Percentiles rank a stretch among this genome's conserved stretches.
phyloP scores from a whole-genome alignment of 2,329 filamentous ascomycete genomes.

The Colletotrichum noveboracense region DNA sequence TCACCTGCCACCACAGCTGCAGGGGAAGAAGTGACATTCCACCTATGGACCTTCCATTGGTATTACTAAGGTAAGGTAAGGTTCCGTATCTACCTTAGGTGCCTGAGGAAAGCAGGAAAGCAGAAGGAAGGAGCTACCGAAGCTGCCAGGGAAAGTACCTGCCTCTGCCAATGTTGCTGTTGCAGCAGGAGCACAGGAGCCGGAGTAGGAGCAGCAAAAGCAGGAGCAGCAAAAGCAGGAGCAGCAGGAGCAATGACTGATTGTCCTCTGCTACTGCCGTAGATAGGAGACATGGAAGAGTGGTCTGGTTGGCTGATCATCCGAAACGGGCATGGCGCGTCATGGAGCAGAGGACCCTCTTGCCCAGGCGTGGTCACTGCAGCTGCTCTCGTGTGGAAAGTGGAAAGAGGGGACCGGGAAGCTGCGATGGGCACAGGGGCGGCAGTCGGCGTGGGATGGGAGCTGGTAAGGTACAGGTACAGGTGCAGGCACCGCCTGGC shows the following conservation, averaged over 20 bases:
- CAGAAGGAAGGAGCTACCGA: not conserved
- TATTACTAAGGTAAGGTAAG: not conserved
- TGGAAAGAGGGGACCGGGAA: not conserved
- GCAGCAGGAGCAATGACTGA: not conserved
- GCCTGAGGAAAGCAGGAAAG: not conserved
- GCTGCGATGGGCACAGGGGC: not conserved
- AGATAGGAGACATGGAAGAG: not conserved
- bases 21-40: not conserved
- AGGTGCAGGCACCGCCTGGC: not conserved
- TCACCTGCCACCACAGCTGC: not conserved
- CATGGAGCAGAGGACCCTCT: not conserved
- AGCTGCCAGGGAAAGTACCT: not conserved
- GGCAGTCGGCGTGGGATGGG: not conserved
- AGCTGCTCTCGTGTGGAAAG: not conserved
- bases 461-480: not conserved
- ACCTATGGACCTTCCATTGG: not conserved
- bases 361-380: not conserved
- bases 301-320: slow-evolving; percentile 1
- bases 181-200: not conserved
- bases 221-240: not conserved
- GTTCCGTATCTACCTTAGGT: not conserved
- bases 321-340: slow-evolving; percentile 11
- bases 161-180: not conserved
- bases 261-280: not conserved
- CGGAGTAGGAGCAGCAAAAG: not conserved